phyloP scores from a whole-genome alignment of 768 basidiomycete species.

The Rhodocollybia butyracea region DNA sequence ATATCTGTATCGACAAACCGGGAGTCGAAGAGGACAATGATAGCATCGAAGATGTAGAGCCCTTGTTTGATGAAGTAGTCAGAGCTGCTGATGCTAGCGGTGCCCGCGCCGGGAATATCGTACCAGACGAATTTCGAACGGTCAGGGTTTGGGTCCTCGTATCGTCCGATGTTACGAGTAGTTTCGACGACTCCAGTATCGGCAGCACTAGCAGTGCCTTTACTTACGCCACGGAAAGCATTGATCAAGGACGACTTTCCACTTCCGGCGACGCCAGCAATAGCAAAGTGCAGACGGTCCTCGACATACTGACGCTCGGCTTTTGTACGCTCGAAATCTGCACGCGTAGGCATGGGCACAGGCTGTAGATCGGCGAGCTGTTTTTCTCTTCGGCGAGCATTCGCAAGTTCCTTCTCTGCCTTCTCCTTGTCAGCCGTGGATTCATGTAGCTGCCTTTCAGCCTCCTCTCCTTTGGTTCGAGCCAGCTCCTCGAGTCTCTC shows the following conservation, averaged over 20 bases:
- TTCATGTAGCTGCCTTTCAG: neutral
- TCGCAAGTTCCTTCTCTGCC: conserved; percentile 9
- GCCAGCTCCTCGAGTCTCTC: conserved; percentile 1
- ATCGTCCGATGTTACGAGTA: conserved; percentile 22
- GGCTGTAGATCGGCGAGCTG: conserved; percentile 24
- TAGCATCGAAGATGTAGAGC: conserved; percentile 33
- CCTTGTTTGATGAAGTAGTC: conserved; percentile 33
- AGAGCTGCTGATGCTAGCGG: conserved; percentile 25
- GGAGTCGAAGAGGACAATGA: conserved; percentile 30
- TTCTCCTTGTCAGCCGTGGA: neutral
- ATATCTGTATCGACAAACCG: conserved; percentile 30
- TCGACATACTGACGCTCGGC: conserved; percentile 16
- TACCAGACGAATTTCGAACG: conserved; percentile 27
- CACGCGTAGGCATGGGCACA: conserved; percentile 24
- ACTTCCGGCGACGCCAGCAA: conserved; percentile 29
- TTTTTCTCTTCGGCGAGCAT: conserved; percentile 1
- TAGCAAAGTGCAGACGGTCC: conserved; percentile 27
- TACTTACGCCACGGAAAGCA: conserved; percentile 29
- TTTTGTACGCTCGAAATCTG: conserved; percentile 13
- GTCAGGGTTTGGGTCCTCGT: conserved; percentile 19
- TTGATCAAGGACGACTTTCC: conserved; percentile 37
- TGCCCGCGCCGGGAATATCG: conserved; percentile 35
- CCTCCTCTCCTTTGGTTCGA: neutral
- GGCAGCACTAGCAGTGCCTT: conserved; percentile 20
- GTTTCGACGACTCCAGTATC: conserved; percentile 26